Evolutionary conservation across 495 filamentous ascomycete genomes (phyloP), one percentile per base, ranked within the genome.

Genomic region (Penicillium longicatenatum): DNA sequence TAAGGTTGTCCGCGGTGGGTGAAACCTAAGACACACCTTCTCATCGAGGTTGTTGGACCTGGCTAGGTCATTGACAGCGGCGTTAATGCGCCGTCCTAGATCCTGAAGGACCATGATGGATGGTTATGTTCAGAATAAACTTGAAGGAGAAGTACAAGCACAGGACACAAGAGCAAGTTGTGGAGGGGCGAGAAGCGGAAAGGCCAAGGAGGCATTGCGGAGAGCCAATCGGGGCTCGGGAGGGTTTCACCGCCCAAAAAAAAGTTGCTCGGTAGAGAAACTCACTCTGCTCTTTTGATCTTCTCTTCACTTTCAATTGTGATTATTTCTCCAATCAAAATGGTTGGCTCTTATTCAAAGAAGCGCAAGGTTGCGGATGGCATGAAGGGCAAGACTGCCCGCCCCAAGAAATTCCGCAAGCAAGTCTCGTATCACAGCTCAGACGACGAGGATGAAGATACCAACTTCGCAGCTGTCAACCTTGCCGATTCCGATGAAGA

Each of bases 81-180:
- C 85, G 74, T 97, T 98, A 73, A 99, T 97, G 73, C 95, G 95
- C 83, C 93, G 91, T 61, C 94, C 94, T 22, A 99, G 82, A 84
- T 98, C 94, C 86, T 96, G 92, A 61, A 99, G 86, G 81, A 99
- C 94, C 94, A 99, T 98, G 67, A 51, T 79, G 73, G 47, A 54
- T 59, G 10, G 30, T 14, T 47, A 22, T 52, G 8, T 26, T 48
- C n/a, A 29, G 14, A 54, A 33, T 33, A 59, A 51, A 50, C 52
- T 41, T 46, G 41, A 57, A 50, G 26, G 26, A 26, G 35, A 39
- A 50, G 20, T 48, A 43, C 56, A 49, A 49, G 57, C 42, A 22
- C 42, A 22, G 21, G 42, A 50, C 42, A 11, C 30, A 52, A 42
- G 58, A 26, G 45, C 45, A 41, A 59, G 52, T 54, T 51, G 61